Evolutionary conservation across 2,329 filamentous ascomycete species (phyloP).

Genomic region (Fusarium mexicanum): DNA sequence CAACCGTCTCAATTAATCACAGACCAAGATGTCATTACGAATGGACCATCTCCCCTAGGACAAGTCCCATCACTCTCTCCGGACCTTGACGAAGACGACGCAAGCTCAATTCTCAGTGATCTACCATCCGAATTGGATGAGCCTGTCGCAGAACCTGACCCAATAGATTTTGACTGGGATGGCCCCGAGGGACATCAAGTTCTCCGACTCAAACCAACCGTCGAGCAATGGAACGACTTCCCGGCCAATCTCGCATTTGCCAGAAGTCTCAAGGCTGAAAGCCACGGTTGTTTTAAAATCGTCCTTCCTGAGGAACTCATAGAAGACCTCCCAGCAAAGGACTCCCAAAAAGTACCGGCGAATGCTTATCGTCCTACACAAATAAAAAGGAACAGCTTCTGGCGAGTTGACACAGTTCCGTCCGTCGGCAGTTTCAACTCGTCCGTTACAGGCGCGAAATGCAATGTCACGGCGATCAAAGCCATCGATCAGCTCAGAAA

Average conservation of each 20-base stretch:
- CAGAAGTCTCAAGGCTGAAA: slow-evolving; percentile 43
- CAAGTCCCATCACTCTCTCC: not conserved
- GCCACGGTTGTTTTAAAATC: slow-evolving; percentile 53
- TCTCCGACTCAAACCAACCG: slow-evolving; percentile 49
- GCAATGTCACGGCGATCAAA: slow-evolving; percentile 37
- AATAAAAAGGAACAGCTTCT: slow-evolving; percentile 49
- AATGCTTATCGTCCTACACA: slow-evolving; percentile 51
- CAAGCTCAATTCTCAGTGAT: slow-evolving; percentile 43
- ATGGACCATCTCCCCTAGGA: not conserved
- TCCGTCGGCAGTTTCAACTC: slow-evolving; percentile 48
- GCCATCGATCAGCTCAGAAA: slow-evolving; percentile 48
- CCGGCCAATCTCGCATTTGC: slow-evolving; percentile 49
- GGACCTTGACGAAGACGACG: slow-evolving; percentile 20
- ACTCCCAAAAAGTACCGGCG: slow-evolving; percentile 43
- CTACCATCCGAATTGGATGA: slow-evolving; percentile 19
- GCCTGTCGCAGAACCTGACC: slow-evolving; percentile 42
- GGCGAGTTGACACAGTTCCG: slow-evolving; percentile 49
- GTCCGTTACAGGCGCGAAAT: slow-evolving; percentile 36
- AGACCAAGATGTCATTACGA: not conserved
- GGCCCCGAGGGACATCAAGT: slow-evolving; percentile 44
- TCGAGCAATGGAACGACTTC: slow-evolving; percentile 51
- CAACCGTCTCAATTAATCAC: slow-evolving; percentile 8
- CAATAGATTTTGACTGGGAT: slow-evolving; percentile 48
- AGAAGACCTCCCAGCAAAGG: slow-evolving; percentile 47
- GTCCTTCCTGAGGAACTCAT: slow-evolving; percentile 46